Conservation (phyloP, 768 basidiomycete genomes). For the Tulasnella sp. region DNA sequence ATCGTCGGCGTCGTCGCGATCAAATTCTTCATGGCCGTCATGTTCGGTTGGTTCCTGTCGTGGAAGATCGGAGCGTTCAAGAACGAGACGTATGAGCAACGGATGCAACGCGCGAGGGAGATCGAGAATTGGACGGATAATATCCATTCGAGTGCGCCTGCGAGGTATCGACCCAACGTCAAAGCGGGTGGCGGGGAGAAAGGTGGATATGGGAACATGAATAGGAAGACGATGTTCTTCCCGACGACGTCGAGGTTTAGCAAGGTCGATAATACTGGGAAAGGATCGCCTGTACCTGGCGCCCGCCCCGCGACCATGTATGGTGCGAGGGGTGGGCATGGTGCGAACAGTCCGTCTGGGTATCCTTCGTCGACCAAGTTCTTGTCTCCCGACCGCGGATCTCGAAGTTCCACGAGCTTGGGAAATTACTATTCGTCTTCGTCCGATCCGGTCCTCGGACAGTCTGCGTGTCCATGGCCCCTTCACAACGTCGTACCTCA, state of each 20-base stretch:
- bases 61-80: constrained; percentile 91
- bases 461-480: constrained; percentile 89
- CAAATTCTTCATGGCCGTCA: constrained; percentile 91
- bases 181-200: constrained; percentile 48
- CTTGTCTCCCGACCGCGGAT: constrained; percentile 18
- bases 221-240: constrained; percentile 29
- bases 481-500: constrained; percentile 83
- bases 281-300: not conserved
- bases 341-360: constrained; percentile 27
- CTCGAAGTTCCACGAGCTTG: constrained; percentile 51
- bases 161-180: constrained; percentile 82
- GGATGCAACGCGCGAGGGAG: constrained; percentile 77
- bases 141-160: constrained; percentile 89
- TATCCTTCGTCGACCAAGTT: constrained; percentile 22
- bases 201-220: constrained; percentile 35
- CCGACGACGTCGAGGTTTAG: constrained; percentile 41
- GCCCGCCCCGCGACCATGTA: constrained; percentile 17
- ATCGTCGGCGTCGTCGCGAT: constrained; percentile 94
- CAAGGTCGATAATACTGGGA: constrained; percentile 56
- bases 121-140: constrained; percentile 96
- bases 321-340: constrained; percentile 5
- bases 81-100: constrained; percentile 82
- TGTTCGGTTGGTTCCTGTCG: constrained; percentile 98
- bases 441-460: constrained; percentile 29
- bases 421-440: constrained; percentile 36